Percentiles rank a stretch among this genome's conserved stretches.
phyloP scores from a whole-genome alignment of 108 stramenopile species.

The Parietichytrium sp. region DNA sequence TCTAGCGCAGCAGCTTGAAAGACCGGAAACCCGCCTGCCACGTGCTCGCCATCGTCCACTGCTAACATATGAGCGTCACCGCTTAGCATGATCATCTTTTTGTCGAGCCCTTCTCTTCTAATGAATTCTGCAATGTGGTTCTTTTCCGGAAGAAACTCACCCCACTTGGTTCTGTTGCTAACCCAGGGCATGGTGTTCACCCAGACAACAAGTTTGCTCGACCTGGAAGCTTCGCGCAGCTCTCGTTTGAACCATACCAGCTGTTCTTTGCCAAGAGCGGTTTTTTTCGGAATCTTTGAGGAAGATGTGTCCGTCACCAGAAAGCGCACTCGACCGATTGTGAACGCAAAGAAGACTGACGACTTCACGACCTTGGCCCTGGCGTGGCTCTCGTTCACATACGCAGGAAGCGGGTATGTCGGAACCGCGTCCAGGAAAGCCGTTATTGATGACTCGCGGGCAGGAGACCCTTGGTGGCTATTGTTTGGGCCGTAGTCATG shows the following conservation, averaged over 20 bases:
- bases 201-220: conserved; percentile 8
- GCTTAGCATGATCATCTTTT: not conserved
- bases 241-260: conserved; percentile 19
- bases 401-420: not conserved
- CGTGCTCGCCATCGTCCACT: conserved; percentile 22
- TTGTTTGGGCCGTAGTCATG: conserved; percentile 41
- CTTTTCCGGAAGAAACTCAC: not conserved
- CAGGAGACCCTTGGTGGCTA: conserved; percentile 12
- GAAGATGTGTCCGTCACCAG: conserved; percentile 2
- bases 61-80: conserved; percentile 47
- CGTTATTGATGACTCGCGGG: not conserved
- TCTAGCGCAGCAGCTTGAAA: conserved; percentile 42
- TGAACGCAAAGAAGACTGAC: not conserved
- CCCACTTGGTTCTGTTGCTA: not conserved
- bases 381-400: too few relatives aligned
- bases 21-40: conserved; percentile 33
- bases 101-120: not conserved
- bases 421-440: conserved; percentile 19
- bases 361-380: too few relatives aligned
- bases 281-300: not conserved
- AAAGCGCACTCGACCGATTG: conserved; percentile 9
- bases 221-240: not conserved
- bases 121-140: not conserved
- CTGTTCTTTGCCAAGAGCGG: conserved; percentile 35
- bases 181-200: conserved; percentile 38